Base-by-base conservation (phyloP, 108 stramenopile genomes). In the Aurantiochytrium sp. region DNA sequence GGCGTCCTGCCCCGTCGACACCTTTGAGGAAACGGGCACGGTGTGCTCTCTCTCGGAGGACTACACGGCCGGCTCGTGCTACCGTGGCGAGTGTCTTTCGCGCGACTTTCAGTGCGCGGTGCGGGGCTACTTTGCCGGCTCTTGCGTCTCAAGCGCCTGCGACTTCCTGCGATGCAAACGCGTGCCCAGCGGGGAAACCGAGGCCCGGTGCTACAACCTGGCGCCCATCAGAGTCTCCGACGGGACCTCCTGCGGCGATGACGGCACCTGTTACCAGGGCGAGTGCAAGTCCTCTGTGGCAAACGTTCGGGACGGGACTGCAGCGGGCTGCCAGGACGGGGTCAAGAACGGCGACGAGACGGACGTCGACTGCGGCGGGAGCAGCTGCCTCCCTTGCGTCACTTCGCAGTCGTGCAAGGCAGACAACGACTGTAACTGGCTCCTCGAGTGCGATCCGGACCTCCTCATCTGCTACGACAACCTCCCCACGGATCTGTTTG, bases 301-400 rank as follows among this genome's bases (percentile, higher is more conserved):
- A 1, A 34, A 27, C 34, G 24, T 65, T 34, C 27, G 34, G 34
- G 59, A 65, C 24, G 59, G 59, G 19, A 65, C 59, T 27, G 59
- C 59, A 27, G 59, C 8, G 10, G 34, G 32, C 8, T 81, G 73
- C 39, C 30, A 6, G n/a, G 45, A 81, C 24, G 45, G 45, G 10
- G 42, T 81, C 21, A 22, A 81, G 45, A 48, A 81, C 30, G 73
- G 42, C 6, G 45, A 81, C 73, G 73, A 81, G 45, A 81, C 73
- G 10, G 73, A 81, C 45, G 45, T 81, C 32, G 73, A 81, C 39
- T 81, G 73, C 32, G 73, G 73, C n/a, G 73, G 73, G 21, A 24
- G 30, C 39, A 30, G 10, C 17, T 81, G 73, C 39, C 39, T 48
- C 6, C 73, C 73, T 37, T 81, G 73, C 45, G 15, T 48, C 2